Percentiles rank a stretch among this genome's conserved stretches.
Evolutionary conservation across 371 early-diverging fungal genomes (phyloP).

Genomic region (Parasitella parasitica): DNA sequence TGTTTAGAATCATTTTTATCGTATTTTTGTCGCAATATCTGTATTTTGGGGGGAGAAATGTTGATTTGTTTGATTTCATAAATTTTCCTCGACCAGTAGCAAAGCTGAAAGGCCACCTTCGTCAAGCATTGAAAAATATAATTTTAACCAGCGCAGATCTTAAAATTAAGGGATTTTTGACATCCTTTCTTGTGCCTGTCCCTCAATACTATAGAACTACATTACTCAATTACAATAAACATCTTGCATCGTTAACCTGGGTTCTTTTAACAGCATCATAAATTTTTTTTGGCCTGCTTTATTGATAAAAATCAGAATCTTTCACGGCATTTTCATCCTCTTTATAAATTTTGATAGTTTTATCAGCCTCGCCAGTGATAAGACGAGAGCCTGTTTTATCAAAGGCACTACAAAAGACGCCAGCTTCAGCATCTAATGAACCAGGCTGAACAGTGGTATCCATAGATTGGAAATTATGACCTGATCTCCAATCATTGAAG

Average conservation of each 20-base stretch:
- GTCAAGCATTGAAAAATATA: no score
- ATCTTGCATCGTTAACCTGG: not conserved
- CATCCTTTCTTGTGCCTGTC: no score
- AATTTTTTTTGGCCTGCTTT: not conserved
- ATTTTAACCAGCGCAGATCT: no score
- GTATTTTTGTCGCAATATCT: no score
- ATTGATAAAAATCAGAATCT: conserved; percentile 39
- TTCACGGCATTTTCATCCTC: conserved; percentile 72
- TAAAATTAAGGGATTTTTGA: no score
- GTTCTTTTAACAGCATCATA: not conserved
- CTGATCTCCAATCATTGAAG: conserved; percentile 97
- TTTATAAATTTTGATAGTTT: conserved; percentile 97
- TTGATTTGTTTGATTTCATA: no score
- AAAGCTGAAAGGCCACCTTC: no score
- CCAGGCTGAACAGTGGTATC: conserved; percentile 91
- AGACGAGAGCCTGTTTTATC: conserved; percentile 92
- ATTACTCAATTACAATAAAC: not conserved
- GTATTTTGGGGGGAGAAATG: no score
- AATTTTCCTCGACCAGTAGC: no score
- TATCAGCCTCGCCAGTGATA: conserved; percentile 98
- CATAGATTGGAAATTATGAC: conserved; percentile 89
- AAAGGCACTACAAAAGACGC: conserved; percentile 93
- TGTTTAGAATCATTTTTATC: no score
- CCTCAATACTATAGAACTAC: no score
- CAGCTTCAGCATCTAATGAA: conserved; percentile 94